Conservation (phyloP, 2,329 filamentous ascomycete species). For the Chaetomiaceae sp. region DNA sequence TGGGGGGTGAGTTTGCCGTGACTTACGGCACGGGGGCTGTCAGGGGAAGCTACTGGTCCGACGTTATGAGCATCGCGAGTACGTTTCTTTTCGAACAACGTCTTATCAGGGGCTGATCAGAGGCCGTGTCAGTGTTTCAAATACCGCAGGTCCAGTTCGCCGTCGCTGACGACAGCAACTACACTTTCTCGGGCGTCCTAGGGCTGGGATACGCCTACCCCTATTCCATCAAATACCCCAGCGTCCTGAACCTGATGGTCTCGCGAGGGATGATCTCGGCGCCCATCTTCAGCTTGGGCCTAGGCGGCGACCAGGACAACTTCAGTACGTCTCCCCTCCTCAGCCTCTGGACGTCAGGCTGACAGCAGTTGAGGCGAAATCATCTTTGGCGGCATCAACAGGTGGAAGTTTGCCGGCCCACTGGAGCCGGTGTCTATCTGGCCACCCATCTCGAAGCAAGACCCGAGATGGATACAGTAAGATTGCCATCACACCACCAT, state of each 20-base stretch:
- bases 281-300: slow-evolving; percentile 35
- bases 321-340: slow-evolving; percentile 26
- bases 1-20: slow-evolving; percentile 28
- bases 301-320: slow-evolving; percentile 33
- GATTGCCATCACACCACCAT: slow-evolving; percentile 8
- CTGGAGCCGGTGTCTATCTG: slow-evolving; percentile 31
- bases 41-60: slow-evolving; percentile 32
- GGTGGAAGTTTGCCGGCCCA: slow-evolving; percentile 37
- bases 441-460: slow-evolving; percentile 33
- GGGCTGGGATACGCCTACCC: slow-evolving; percentile 35
- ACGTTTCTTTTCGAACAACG: no score
- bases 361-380: slow-evolving; percentile 30
- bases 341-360: neutral
- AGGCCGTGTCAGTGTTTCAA: slow-evolving; percentile 29
- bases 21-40: slow-evolving; percentile 34
- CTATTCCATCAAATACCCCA: slow-evolving; percentile 35
- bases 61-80: slow-evolving; percentile 32
- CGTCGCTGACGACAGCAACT: slow-evolving; percentile 34
- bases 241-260: slow-evolving; percentile 34
- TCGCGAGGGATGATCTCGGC: slow-evolving; percentile 32
- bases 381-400: slow-evolving; percentile 46
- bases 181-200: slow-evolving; percentile 36
- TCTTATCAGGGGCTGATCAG: no score
- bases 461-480: slow-evolving; percentile 33
- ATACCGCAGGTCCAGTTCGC: slow-evolving; percentile 34